Percentiles rank a stretch among this genome's conserved stretches.
Evolutionary conservation across 208 protist genomes (phyloP).

Genomic region (Balamuthia mandrillaris): DNA sequence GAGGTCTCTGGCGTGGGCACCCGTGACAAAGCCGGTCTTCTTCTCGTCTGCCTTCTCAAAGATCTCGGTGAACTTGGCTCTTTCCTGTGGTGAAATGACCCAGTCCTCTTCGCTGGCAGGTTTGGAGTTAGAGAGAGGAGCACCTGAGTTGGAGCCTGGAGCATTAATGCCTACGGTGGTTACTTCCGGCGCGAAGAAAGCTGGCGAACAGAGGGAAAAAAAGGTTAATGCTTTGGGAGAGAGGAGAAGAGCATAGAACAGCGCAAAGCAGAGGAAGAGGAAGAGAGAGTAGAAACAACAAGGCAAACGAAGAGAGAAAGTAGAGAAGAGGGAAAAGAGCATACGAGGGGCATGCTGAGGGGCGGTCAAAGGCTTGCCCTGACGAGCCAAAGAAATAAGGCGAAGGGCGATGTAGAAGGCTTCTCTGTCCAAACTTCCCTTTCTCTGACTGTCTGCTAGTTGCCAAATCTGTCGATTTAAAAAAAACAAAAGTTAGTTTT

Average conservation of each 20-base stretch:
- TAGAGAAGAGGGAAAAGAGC: too few species aligned
- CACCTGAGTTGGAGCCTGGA: neutral
- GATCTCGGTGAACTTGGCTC: constrained; percentile 20
- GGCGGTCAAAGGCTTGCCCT: too few species aligned
- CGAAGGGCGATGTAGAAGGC: constrained; percentile 33
- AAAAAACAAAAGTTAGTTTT: neutral
- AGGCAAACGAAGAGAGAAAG: too few species aligned
- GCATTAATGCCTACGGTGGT: too few species aligned
- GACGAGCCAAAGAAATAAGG: constrained; percentile 5
- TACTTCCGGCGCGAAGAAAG: too few species aligned
- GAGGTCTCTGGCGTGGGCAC: neutral
- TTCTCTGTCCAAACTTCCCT: neutral
- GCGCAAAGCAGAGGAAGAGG: too few species aligned
- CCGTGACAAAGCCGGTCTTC: constrained; percentile 16
- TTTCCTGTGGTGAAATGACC: neutral
- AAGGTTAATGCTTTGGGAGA: too few species aligned
- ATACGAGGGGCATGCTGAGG: too few species aligned
- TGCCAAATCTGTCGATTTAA: neutral
- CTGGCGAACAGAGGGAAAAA: too few species aligned
- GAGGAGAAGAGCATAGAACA: too few species aligned
- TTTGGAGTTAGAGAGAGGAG: neutral
- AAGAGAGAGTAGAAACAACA: too few species aligned
- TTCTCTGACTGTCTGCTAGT: neutral
- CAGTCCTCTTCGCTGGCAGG: neutral
- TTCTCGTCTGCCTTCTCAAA: constrained; percentile 31